Percentiles rank a stretch among this genome's conserved stretches.
Evolutionary conservation across 2,329 filamentous ascomycete species (phyloP).

Genomic region (Nemania diffusa): DNA sequence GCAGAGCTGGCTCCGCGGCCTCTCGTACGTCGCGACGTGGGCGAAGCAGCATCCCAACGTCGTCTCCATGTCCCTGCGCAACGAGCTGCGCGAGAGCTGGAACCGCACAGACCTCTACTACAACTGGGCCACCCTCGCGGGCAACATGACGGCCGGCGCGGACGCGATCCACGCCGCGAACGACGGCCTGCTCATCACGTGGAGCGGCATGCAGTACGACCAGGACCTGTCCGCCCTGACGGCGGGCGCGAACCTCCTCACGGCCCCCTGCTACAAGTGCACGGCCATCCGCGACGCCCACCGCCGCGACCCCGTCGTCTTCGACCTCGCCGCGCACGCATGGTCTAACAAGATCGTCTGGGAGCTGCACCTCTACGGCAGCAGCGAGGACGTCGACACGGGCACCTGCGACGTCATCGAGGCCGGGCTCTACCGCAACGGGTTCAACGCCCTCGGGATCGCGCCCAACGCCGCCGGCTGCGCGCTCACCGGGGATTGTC

Average conservation of each 20-base stretch:
- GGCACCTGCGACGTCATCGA: conserved; percentile 60
- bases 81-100: conserved; percentile 54
- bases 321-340: conserved; percentile 56
- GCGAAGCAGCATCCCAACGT: conserved; percentile 53
- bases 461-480: conserved; percentile 55
- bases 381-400: conserved; percentile 56
- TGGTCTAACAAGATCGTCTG: conserved; percentile 61
- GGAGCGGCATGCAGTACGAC: conserved; percentile 61
- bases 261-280: conserved; percentile 56
- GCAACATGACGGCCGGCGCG: conserved; percentile 56
- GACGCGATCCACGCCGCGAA: conserved; percentile 58
- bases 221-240: conserved; percentile 58
- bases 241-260: conserved; percentile 53
- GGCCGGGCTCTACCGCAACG: conserved; percentile 60
- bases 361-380: conserved; percentile 58
- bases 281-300: conserved; percentile 55
- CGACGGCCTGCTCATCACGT: conserved; percentile 58
- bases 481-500: conserved; percentile 53
- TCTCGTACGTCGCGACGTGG: conserved; percentile 61
- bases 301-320: conserved; percentile 56
- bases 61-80: conserved; percentile 55
- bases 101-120: conserved; percentile 53
- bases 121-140: conserved; percentile 58
- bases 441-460: conserved; percentile 60
- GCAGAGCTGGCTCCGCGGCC: conserved; percentile 64